phyloP scores from a whole-genome alignment of 2,329 filamentous ascomycete species.

The Pestalotiopsis sp. region DNA sequence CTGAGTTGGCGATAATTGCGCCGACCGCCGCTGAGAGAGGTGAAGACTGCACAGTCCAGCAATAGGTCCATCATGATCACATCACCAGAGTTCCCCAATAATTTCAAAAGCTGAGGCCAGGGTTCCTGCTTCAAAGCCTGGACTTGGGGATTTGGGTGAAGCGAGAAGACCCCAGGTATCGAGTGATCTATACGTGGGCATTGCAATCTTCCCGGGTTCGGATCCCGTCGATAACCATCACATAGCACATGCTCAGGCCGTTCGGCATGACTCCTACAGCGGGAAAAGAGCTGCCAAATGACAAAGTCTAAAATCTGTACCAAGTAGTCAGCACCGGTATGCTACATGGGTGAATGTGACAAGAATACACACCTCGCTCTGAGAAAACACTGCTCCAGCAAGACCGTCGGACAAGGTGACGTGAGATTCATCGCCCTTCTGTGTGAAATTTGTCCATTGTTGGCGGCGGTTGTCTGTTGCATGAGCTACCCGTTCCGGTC shows the following conservation, averaged over 20 bases:
- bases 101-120: slow-evolving; percentile 75
- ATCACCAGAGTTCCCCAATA: slow-evolving; percentile 78
- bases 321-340: slow-evolving; percentile 13
- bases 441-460: slow-evolving; percentile 64
- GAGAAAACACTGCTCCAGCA: slow-evolving; percentile 51
- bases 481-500: slow-evolving; percentile 36
- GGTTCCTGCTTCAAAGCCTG: slow-evolving; percentile 66
- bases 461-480: slow-evolving; percentile 46
- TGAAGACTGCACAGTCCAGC: slow-evolving; percentile 77
- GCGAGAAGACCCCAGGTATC: slow-evolving; percentile 68
- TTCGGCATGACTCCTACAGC: slow-evolving; percentile 44
- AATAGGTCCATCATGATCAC: slow-evolving; percentile 78
- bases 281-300: slow-evolving; percentile 76
- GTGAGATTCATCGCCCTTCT: slow-evolving; percentile 61
- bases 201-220: slow-evolving; percentile 22
- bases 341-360: not conserved
- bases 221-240: slow-evolving; percentile 72
- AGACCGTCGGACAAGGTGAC: slow-evolving; percentile 54
- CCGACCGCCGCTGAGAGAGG: slow-evolving; percentile 58
- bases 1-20: slow-evolving; percentile 79
- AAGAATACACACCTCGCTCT: slow-evolving; percentile 61
- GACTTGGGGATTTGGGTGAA: slow-evolving; percentile 72
- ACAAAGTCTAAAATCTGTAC: slow-evolving; percentile 74
- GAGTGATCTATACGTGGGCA: slow-evolving; percentile 30
- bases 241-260: slow-evolving; percentile 78